phyloP scores from a whole-genome alignment of 1,139 yeast genomes.

The Hanseniaspora uvarum region DNA sequence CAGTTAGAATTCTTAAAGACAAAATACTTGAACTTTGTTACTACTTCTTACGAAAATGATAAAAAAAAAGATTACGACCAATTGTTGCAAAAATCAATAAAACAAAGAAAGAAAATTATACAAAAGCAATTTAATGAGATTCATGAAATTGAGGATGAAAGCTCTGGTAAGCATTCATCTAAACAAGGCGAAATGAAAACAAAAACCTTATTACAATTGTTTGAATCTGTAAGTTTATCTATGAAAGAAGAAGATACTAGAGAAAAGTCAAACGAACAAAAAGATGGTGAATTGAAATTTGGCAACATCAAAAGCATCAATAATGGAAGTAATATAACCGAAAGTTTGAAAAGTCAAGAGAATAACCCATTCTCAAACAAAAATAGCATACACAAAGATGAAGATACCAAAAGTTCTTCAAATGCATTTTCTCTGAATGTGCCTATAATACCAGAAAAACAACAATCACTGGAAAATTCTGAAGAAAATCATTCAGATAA shows the following conservation, averaged over 20 bases:
- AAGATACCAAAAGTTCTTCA: neutral
- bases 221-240: conserved; percentile 12
- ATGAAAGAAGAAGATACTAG: neutral
- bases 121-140: neutral
- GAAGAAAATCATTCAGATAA: neutral
- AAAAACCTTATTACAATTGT: conserved; percentile 19
- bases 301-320: neutral
- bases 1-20: conserved; percentile 27
- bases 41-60: conserved; percentile 16
- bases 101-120: neutral
- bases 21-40: conserved; percentile 17
- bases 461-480: neutral
- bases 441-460: neutral
- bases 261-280: neutral
- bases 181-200: conserved; percentile 6
- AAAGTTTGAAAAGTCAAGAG: neutral
- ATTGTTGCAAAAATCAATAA: conserved; percentile 1
- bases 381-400: neutral
- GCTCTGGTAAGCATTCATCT: neutral
- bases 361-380: neutral
- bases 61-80: conserved; percentile 17
- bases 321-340: neutral
- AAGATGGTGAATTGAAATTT: neutral
- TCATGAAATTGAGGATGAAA: neutral
- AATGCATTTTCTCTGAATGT: conserved; percentile 7